Conservation (phyloP, 1,284 basidiomycete species). For the Cutaneotrichosporon sp. region DNA sequence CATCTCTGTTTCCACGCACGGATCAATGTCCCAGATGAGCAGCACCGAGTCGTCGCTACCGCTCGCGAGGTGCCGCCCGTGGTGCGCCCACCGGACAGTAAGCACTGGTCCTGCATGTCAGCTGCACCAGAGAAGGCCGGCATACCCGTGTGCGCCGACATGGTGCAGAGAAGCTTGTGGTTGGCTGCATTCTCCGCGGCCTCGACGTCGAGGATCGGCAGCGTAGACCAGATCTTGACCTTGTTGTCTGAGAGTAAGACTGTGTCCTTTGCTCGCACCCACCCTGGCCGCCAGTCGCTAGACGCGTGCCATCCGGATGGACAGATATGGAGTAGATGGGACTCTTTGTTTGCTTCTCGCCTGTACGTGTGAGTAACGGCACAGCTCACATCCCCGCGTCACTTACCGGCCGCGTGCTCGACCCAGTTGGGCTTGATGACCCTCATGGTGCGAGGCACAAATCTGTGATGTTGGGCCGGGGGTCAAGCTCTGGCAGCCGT, state of each 20-base stretch:
- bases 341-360: slow-evolving; percentile 60
- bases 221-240: slow-evolving; percentile 95
- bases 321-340: slow-evolving; percentile 91
- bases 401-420: slow-evolving; percentile 33
- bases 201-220: slow-evolving; percentile 73
- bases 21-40: slow-evolving; percentile 96
- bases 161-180: slow-evolving; percentile 81
- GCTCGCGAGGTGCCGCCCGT: slow-evolving; percentile 87
- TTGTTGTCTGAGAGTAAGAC: slow-evolving; percentile 62
- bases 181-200: slow-evolving; percentile 69
- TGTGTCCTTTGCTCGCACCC: slow-evolving; percentile 6
- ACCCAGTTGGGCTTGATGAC: slow-evolving; percentile 49
- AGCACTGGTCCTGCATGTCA: slow-evolving; percentile 66
- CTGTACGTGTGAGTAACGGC: slow-evolving; percentile 6
- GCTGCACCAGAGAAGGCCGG: neutral
- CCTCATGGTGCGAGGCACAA: slow-evolving; percentile 29
- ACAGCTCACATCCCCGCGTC: neutral
- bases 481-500: too few relatives aligned
- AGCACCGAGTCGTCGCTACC: slow-evolving; percentile 94
- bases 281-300: slow-evolving; percentile 87
- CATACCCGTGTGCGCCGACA: slow-evolving; percentile 80
- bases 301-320: slow-evolving; percentile 89
- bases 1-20: slow-evolving; percentile 55
- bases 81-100: slow-evolving; percentile 91
- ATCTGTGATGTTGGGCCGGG: neutral